These are phyloP conservation scores for Naematelia aurantialba DNA, from an alignment of 768 basidiomycete species.

Conservation along the genomic window DNA sequence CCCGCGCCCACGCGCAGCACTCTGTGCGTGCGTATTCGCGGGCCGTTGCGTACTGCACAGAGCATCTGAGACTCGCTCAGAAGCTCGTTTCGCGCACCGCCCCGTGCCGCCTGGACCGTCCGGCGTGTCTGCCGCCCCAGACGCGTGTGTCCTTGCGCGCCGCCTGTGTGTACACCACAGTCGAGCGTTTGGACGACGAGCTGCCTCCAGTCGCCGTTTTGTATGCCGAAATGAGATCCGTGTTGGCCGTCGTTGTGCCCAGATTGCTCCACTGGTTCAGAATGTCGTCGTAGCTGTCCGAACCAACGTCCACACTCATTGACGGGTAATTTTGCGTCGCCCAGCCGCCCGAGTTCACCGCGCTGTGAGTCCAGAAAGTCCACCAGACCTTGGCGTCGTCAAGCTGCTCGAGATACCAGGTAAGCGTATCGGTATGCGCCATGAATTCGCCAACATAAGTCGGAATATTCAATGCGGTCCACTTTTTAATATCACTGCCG, in stretches of 20 bases:
- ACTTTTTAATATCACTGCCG: conserved; percentile 21
- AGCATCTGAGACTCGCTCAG: background rate
- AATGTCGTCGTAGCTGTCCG: conserved; percentile 37
- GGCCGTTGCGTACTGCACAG: no score
- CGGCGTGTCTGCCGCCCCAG: background rate
- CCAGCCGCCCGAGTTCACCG: conserved; percentile 27
- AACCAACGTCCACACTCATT: conserved; percentile 27
- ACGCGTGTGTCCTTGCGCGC: background rate
- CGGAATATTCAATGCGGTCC: conserved; percentile 29
- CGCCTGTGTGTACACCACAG: background rate
- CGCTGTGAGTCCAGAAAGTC: conserved; percentile 36
- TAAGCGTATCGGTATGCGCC: conserved; percentile 33
- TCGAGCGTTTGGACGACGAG: conserved; percentile 5
- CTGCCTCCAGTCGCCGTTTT: conserved; percentile 21
- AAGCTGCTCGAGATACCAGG: conserved; percentile 32
- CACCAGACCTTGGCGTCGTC: conserved; percentile 32
- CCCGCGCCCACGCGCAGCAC: no score
- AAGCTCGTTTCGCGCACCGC: background rate
- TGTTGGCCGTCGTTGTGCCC: conserved; percentile 16
- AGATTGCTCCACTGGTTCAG: conserved; percentile 31
- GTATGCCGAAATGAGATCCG: conserved; percentile 20
- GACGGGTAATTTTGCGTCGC: conserved; percentile 32
- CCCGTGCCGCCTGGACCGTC: background rate
- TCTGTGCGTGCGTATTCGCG: no score
- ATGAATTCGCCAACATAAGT: conserved; percentile 42